phyloP scores from a whole-genome alignment of 2,329 filamentous ascomycete species.

The Parastagonospora avenae region DNA sequence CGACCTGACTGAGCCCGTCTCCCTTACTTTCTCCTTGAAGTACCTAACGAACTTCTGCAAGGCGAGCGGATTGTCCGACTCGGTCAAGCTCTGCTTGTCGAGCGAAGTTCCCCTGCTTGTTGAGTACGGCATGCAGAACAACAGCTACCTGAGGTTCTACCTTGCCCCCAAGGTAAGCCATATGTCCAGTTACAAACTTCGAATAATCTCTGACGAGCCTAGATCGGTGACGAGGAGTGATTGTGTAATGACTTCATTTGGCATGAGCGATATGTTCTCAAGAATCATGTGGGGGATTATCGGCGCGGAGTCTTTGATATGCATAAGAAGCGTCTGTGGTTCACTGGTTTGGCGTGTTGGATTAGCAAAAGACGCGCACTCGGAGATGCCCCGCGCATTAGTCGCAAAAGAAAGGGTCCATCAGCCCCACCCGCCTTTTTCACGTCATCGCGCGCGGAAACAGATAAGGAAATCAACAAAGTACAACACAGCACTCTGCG shows the following conservation, averaged over 20 bases:
- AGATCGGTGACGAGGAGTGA: slow-evolving; percentile 75
- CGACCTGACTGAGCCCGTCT: slow-evolving; percentile 87
- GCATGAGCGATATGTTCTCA: slow-evolving; percentile 32
- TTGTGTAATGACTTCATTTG: slow-evolving; percentile 18
- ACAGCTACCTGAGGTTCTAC: slow-evolving; percentile 95
- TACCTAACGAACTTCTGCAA: slow-evolving; percentile 99
- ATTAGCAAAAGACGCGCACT: slow-evolving; percentile 23
- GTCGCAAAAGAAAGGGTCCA: slow-evolving; percentile 20
- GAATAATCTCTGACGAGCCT: slow-evolving; percentile 42
- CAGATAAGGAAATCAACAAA: slow-evolving; percentile 43
- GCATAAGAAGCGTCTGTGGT: slow-evolving; percentile 31
- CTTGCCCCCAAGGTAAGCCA: slow-evolving; percentile 88
- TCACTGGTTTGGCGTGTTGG: slow-evolving; percentile 17
- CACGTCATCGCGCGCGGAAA: slow-evolving; percentile 41
- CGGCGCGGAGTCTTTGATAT: slow-evolving; percentile 33
- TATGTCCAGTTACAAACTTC: neutral
- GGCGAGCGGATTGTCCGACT: slow-evolving; percentile 78
- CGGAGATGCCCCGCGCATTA: slow-evolving; percentile 24
- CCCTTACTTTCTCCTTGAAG: slow-evolving; percentile 97
- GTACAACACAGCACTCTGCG: slow-evolving; percentile 17
- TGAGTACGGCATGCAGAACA: slow-evolving; percentile 83
- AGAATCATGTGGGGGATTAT: slow-evolving; percentile 28
- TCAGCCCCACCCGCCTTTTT: slow-evolving; percentile 33
- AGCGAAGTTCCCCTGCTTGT: slow-evolving; percentile 96
- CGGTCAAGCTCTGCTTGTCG: slow-evolving; percentile 91